Conservation (phyloP, 345 rosid genomes). For the Acer negundo region DNA sequence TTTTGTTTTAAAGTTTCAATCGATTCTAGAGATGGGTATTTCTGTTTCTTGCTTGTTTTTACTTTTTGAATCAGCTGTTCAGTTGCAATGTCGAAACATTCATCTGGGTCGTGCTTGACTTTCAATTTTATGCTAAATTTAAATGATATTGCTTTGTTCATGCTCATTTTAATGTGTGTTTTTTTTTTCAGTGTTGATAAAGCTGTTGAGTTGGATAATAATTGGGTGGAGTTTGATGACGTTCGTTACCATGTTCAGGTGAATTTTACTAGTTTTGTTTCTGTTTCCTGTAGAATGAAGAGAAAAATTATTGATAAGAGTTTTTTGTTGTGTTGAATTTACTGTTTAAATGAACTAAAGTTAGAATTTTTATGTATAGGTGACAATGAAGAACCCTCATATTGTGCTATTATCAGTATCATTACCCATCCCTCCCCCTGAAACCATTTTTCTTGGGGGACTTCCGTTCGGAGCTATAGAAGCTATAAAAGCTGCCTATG, state of each 20-base stretch:
- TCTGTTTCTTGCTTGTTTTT: not conserved
- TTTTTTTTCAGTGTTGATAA: slow-evolving; percentile 48
- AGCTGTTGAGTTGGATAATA: slow-evolving; percentile 85
- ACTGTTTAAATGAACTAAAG: not conserved
- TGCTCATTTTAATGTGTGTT: not conserved
- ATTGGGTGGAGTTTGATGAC: slow-evolving; percentile 95
- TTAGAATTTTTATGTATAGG: slow-evolving; percentile 45
- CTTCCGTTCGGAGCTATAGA: slow-evolving; percentile 95
- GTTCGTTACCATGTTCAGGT: slow-evolving; percentile 97
- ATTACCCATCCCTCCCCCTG: slow-evolving; percentile 86
- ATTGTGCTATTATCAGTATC: slow-evolving; percentile 71
- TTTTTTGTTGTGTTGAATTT: not conserved
- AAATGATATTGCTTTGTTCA: not conserved
- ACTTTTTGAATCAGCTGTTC: not conserved
- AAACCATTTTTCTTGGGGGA: slow-evolving; percentile 73
- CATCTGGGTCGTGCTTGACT: not conserved
- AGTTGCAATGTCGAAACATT: not conserved
- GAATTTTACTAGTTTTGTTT: slow-evolving; percentile 7
- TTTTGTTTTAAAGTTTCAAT: not conserved
- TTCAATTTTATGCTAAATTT: not conserved
- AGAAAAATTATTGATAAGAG: not conserved
- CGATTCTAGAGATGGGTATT: not conserved
- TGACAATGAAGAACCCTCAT: slow-evolving; percentile 83
- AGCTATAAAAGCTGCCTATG: slow-evolving; percentile 86
- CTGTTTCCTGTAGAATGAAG: not conserved